Evolutionary conservation across 169 alveolate genomes (phyloP).

Genomic region (Plasmodium knowlesi): DNA sequence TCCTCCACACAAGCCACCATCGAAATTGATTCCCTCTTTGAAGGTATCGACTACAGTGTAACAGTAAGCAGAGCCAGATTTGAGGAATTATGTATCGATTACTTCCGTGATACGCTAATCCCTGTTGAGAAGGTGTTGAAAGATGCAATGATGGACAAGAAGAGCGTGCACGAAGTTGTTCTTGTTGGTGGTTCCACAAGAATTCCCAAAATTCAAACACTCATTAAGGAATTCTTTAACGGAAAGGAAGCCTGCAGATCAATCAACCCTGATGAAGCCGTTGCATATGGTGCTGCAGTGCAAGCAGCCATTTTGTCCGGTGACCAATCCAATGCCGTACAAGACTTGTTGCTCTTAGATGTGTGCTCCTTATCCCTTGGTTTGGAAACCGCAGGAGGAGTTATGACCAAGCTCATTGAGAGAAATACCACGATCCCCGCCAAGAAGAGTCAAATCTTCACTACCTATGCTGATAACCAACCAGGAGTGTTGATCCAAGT

Average conservation of each 20-base stretch:
- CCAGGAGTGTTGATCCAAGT: conserved; percentile 97
- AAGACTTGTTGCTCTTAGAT: conserved; percentile 93
- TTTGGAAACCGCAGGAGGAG: conserved; percentile 96
- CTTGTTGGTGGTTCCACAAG: conserved; percentile 99
- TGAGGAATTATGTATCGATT: conserved; percentile 97
- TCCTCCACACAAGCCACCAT: conserved; percentile 96
- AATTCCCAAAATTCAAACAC: conserved; percentile 95
- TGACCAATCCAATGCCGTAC: conserved; percentile 91
- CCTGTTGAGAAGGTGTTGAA: conserved; percentile 97
- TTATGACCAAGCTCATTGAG: conserved; percentile 93
- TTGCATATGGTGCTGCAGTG: conserved; percentile 97
- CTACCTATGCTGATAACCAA: conserved; percentile 97
- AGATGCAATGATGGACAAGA: conserved; percentile 95
- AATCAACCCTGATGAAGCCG: conserved; percentile 97
- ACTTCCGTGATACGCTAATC: conserved; percentile 94
- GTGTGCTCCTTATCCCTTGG: conserved; percentile 95
- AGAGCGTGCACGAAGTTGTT: conserved; percentile 95
- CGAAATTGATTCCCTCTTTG: conserved; percentile 96
- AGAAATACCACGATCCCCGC: conserved; percentile 96
- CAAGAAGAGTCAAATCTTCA: conserved; percentile 94
- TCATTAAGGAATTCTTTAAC: conserved; percentile 94
- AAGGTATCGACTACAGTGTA: conserved; percentile 95
- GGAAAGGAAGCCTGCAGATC: conserved; percentile 94
- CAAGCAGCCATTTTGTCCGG: conserved; percentile 95
- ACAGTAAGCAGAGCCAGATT: conserved; percentile 97